These are phyloP conservation scores for Termitomyces sp. DNA, from an alignment of 768 basidiomycete genomes.

Conservation along the genomic window DNA sequence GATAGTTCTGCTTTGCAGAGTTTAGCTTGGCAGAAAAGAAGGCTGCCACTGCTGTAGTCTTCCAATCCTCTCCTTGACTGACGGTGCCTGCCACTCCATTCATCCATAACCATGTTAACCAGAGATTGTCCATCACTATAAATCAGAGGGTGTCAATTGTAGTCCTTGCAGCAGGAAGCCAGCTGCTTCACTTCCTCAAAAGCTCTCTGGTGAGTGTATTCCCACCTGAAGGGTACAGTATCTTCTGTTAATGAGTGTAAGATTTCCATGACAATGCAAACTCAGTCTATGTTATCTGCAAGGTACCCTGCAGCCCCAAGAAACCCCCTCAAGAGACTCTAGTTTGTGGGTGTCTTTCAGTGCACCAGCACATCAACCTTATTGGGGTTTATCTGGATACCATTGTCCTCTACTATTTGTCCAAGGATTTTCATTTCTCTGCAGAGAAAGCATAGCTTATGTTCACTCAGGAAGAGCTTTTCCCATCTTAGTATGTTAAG, in stretches of 20 bases:
- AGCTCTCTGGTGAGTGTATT: background rate
- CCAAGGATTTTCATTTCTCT: background rate
- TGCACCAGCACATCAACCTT: background rate
- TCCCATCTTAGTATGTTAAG: background rate
- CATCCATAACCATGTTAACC: background rate
- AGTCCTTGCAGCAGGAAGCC: background rate
- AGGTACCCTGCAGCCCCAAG: background rate
- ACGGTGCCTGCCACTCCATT: background rate
- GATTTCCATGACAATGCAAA: background rate
- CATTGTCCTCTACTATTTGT: background rate
- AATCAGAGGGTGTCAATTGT: too few species aligned
- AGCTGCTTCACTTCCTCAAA: background rate
- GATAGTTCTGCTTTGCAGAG: background rate
- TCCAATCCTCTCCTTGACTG: background rate
- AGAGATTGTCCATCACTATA: too few species aligned
- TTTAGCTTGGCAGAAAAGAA: background rate
- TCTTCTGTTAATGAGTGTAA: background rate
- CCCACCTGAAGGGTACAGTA: background rate
- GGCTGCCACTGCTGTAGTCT: background rate
- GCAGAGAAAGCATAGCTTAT: background rate
- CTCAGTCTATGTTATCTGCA: background rate
- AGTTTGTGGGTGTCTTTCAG: background rate
- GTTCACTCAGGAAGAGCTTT: background rate
- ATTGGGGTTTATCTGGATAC: background rate
- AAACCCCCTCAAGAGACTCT: background rate